Base-by-base conservation (phyloP, 495 filamentous ascomycete species). In the Symbiotaphrina buchneri region DNA sequence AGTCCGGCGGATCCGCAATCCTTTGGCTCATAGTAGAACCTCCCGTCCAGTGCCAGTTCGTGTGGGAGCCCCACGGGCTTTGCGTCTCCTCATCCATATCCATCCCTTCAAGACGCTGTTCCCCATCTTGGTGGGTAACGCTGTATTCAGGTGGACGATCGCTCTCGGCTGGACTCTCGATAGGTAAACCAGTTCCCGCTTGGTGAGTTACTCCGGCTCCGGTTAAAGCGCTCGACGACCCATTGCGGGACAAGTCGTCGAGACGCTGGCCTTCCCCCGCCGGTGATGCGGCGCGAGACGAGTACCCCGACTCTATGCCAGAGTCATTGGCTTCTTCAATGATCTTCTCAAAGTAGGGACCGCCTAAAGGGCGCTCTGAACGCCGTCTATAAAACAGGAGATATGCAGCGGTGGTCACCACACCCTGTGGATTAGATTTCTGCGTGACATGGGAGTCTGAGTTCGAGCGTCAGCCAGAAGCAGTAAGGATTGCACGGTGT, bases 321-420 rank as follows among this genome's bases (percentile, higher is more conserved):
- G 50, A 45, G n/a, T 63, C 55, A 31, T 53, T 55, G 34, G 55
- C 59, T 22, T 59, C 58, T n/a, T 64, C 59, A 23, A 80, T 52
- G 24, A 87, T 61, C 39, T 74, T 52, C 36, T 81, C 59, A 25
- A 82, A 71, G 34, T 61, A 61, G 4, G 66, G 61, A 11, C 82
- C 82, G 27, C 87, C 87, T 21, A 97, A 63, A 19, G 79, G 71
- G 16, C 44, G 53, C 4, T 61, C 53, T 6, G 80, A 78, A 35
- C 78, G 75, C 32, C 90, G 82, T 18, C 87, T 76, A 53, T 95
- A 97, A 61, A 97, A 97, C 21, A 97, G 58, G 6, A 97, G 70
- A 47, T 97, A 97, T 0, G 87, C 90, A 15, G 72, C 66, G 4
- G 66, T 40, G 2, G 69, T 71, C 21, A 78, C 63, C 5, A 78